phyloP scores from a whole-genome alignment of 805 yeast species.

The Yarrowia alimentaria region DNA sequence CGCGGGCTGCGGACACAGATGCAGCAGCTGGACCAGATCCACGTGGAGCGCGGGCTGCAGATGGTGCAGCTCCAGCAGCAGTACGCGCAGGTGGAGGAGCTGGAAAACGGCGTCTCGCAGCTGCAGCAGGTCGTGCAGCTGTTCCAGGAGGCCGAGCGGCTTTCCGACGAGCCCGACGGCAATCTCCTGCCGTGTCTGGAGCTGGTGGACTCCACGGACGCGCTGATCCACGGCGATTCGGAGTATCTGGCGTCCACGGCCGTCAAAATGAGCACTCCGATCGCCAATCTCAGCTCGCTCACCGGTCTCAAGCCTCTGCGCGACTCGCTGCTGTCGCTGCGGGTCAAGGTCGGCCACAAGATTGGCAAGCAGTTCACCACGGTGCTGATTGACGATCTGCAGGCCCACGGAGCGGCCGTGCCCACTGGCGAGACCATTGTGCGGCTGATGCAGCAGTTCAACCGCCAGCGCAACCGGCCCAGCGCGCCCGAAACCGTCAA shows the following conservation, averaged over 20 bases:
- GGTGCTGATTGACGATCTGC: slow-evolving; percentile 58
- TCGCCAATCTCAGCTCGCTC: slow-evolving; percentile 46
- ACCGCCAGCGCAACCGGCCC: slow-evolving; percentile 12
- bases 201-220: slow-evolving; percentile 56
- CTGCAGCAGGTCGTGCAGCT: slow-evolving; percentile 48
- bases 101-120: slow-evolving; percentile 63
- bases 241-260: neutral
- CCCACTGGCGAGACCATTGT: slow-evolving; percentile 50
- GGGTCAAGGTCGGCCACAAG: slow-evolving; percentile 66
- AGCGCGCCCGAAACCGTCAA: slow-evolving; percentile 4
- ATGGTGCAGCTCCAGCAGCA: slow-evolving; percentile 52
- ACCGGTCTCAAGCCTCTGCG: slow-evolving; percentile 53
- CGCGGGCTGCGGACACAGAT: slow-evolving; percentile 49
- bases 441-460: slow-evolving; percentile 45
- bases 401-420: slow-evolving; percentile 53
- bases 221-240: slow-evolving; percentile 52
- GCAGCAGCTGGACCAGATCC: slow-evolving; percentile 47
- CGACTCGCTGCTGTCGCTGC: slow-evolving; percentile 54
- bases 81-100: slow-evolving; percentile 55
- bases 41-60: slow-evolving; percentile 52
- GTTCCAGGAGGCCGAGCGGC: slow-evolving; percentile 50
- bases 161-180: slow-evolving; percentile 43
- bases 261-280: slow-evolving; percentile 36
- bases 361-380: slow-evolving; percentile 59
- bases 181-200: slow-evolving; percentile 55